Evolutionary conservation across 225 moss, liverwort and hornwort genomes (phyloP).

Genomic region (Marchantia polymorpha): DNA sequence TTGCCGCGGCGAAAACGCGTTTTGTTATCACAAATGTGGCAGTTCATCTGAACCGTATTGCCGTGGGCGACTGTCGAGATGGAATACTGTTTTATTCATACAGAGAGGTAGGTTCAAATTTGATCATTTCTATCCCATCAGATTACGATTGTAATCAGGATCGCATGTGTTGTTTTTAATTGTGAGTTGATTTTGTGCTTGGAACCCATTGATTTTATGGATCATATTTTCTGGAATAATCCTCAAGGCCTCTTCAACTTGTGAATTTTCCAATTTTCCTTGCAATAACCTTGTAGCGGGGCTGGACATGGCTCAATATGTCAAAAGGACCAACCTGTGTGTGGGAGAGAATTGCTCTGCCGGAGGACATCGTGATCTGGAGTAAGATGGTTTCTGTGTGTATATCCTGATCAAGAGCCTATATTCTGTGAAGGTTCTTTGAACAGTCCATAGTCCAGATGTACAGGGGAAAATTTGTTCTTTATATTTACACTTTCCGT

Average conservation of each 20-base stretch:
- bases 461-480: background rate
- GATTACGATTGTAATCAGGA: background rate
- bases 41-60: constrained; percentile 88
- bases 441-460: background rate
- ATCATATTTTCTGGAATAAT: background rate
- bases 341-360: background rate
- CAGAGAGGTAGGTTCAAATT: constrained; percentile 56
- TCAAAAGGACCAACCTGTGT: background rate
- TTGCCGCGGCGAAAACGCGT: constrained; percentile 77
- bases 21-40: constrained; percentile 84
- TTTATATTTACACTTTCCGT: too few relatives aligned
- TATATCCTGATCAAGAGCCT: background rate
- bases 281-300: background rate
- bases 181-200: background rate
- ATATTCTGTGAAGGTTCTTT: background rate
- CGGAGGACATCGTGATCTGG: background rate
- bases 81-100: constrained; percentile 88
- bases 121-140: background rate
- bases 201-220: background rate
- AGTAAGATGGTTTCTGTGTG: background rate
- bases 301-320: background rate
- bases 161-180: background rate
- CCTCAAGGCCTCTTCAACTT: background rate
- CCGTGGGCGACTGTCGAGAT: constrained; percentile 96
- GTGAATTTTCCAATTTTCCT: background rate